phyloP scores from a whole-genome alignment of 2,329 filamentous ascomycete genomes.

The Thelonectria discophora region DNA sequence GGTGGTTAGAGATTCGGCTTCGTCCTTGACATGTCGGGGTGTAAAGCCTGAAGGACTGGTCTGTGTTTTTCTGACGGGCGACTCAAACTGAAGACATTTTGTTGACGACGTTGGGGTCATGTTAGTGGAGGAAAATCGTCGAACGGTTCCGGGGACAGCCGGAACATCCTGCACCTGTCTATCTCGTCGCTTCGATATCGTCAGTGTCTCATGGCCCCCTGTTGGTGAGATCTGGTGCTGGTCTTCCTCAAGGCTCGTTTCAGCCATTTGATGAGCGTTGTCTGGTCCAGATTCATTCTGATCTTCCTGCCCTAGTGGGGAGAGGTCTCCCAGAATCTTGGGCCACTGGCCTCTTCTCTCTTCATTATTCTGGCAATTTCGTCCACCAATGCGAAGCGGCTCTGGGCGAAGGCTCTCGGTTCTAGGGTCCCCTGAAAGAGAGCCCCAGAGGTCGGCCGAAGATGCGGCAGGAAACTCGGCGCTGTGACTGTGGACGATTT shows the following conservation, averaged over 20 bases:
- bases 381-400: constrained; percentile 36
- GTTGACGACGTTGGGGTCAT: constrained; percentile 35
- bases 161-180: constrained; percentile 3
- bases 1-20: constrained; percentile 1
- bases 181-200: constrained; percentile 13
- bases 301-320: constrained; percentile 5
- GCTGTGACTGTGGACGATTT: constrained; percentile 31
- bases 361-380: constrained; percentile 13
- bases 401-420: constrained; percentile 37
- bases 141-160: constrained; percentile 21
- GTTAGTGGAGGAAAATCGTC: constrained; percentile 26
- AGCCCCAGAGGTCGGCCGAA: constrained; percentile 36
- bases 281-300: background rate
- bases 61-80: constrained; percentile 28
- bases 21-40: constrained; percentile 25
- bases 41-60: constrained; percentile 36
- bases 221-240: background rate
- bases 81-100: constrained; percentile 16
- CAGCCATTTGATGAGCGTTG: background rate
- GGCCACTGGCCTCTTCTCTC: constrained; percentile 28
- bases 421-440: constrained; percentile 27
- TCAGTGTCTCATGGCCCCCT: background rate
- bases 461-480: constrained; percentile 28
- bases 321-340: constrained; percentile 20
- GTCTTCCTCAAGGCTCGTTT: background rate